Conservation (phyloP, 1,139 yeast species). For the Protomyces lactucae-debilis region DNA sequence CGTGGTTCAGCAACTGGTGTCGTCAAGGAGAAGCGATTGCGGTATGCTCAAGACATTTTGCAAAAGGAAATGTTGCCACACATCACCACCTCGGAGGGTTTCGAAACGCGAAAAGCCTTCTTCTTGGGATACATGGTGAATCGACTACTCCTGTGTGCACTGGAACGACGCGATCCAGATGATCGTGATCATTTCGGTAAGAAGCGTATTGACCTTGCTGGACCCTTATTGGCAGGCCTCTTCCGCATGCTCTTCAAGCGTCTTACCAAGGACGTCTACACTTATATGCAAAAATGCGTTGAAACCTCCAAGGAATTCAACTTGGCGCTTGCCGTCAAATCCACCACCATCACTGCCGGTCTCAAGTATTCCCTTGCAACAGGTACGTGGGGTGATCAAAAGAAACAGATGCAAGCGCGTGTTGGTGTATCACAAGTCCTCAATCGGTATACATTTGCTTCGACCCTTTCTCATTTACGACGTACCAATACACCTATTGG, state of each 20-base stretch:
- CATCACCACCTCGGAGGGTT: conserved; percentile 95
- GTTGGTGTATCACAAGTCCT: conserved; percentile 99
- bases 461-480: conserved; percentile 94
- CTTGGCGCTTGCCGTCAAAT: conserved; percentile 90
- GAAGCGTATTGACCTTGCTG: conserved; percentile 95
- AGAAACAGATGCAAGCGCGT: conserved; percentile 97
- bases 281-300: conserved; percentile 98
- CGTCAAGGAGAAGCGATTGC: conserved; percentile 95
- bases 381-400: conserved; percentile 99
- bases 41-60: conserved; percentile 91
- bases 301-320: conserved; percentile 97
- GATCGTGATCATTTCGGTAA: conserved; percentile 99
- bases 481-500: conserved; percentile 99
- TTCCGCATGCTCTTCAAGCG: conserved; percentile 93
- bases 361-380: conserved; percentile 95
- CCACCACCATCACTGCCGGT: conserved; percentile 95
- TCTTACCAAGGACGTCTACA: conserved; percentile 86
- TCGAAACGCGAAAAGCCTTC: conserved; percentile 92
- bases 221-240: conserved; percentile 90
- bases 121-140: conserved; percentile 97
- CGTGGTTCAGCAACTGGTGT: conserved; percentile 94
- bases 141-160: conserved; percentile 85
- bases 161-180: conserved; percentile 96
- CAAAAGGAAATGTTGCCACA: conserved; percentile 96
- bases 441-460: conserved; percentile 94